phyloP scores from a whole-genome alignment of 192 early-diverging fungal genomes.

The Umbelopsis isabellina region DNA sequence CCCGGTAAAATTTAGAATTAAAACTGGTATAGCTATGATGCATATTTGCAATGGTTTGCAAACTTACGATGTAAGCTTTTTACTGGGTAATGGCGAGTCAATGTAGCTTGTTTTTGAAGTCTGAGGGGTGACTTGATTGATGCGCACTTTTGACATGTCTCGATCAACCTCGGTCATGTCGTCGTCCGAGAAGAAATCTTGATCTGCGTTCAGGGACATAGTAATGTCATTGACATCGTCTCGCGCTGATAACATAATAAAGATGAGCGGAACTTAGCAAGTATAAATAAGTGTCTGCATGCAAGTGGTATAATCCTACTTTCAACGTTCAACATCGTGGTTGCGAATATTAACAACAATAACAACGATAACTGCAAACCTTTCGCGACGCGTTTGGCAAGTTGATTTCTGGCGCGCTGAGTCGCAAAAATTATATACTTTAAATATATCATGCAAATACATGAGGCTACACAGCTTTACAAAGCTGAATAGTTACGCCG shows the following conservation, averaged over 20 bases:
- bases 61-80: conserved; percentile 7
- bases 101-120: background rate
- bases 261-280: too few relatives aligned
- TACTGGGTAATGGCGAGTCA: background rate
- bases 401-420: too few relatives aligned
- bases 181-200: conserved; percentile 10
- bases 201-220: background rate
- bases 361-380: too few relatives aligned
- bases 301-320: too few relatives aligned
- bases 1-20: background rate
- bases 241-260: background rate
- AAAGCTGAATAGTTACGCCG: too few relatives aligned
- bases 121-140: conserved; percentile 3
- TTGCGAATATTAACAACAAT: too few relatives aligned
- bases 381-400: too few relatives aligned
- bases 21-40: background rate
- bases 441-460: too few relatives aligned
- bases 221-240: background rate
- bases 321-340: too few relatives aligned
- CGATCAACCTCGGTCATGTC: conserved; percentile 19
- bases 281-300: too few relatives aligned
- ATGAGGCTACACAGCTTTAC: too few relatives aligned
- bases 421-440: too few relatives aligned
- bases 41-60: background rate
- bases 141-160: conserved; percentile 9